Evolutionary conservation across 2,329 filamentous ascomycete genomes (phyloP), one percentile per base, ranked within the genome.

Genomic region (Elsinoe australis): DNA sequence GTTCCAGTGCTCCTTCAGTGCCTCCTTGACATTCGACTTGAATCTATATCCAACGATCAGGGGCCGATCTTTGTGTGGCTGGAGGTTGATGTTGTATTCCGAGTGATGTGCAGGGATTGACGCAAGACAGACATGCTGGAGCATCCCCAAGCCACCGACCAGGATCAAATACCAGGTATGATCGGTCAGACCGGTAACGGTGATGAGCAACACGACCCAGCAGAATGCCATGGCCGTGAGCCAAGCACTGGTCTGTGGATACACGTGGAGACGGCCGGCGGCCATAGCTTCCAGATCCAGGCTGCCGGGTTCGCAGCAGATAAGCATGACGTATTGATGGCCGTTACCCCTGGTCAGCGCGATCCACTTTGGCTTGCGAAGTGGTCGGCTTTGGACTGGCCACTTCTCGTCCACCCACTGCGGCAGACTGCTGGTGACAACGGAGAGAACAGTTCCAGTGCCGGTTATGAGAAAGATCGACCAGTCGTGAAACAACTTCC

Each of bases 201-300:
- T 56, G 28, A 59, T 55, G 32, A 59, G 53, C 9, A 59, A 44
- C 4, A 52, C 28, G 10, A 57, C 34, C 57, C 55, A 58, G 4
- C n/a, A 7, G 3, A 4, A 32, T 3, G 29, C 17, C 9, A 7
- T 32, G n/a, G 10, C 10, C 17, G 29, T 15, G 17, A 32, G 29
- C 29, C 4, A 32, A 2, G 5, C 29, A n/a, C n/a, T n/a, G 29
- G 29, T 32, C 12, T 9, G 29, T 7, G 29, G 29, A 5, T n/a
- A 32, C 12, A 32, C 29, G 9, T 32, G 29, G 12, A 32, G 10
- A 4, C 29, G 29, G 9, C 29, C 10, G 5, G 29, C 9, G 17
- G 29, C 29, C 2, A 15, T 32, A n/a, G 29, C 29, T n/a, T 32
- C 29, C n/a, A 32, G 29, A 32, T 32, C 29, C 5, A n/a, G 8